Base-by-base conservation (phyloP, 768 basidiomycete species). In the Phylloporus scabripes region DNA sequence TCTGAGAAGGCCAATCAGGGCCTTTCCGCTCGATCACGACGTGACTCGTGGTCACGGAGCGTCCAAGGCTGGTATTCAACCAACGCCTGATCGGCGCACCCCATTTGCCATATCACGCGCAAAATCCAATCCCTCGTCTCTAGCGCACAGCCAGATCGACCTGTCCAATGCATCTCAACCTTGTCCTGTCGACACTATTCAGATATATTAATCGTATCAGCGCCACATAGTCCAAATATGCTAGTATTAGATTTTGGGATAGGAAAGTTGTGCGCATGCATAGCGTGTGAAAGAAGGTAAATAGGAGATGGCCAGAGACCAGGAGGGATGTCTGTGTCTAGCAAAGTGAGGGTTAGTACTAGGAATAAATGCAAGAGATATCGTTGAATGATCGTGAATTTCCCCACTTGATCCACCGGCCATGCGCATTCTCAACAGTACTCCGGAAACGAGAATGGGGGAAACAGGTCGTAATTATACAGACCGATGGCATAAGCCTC, bases 401-500 rank as follows among this genome's bases (percentile, higher is more conserved):
- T 23, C 28, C 17, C n/a, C 20, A 20, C 17, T 12, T 4, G 20
- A 44, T 14, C 18, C 23, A 33, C 33, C 36, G 21, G 18, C 21
- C 0, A 7, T 29, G 29, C 9, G 40, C 24, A n/a, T 9, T 34
- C n/a, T 59, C 49, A 59, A 23, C 38, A 46, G n/a, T 50, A 54
- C 26, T 59, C 58, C 23, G 59, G 48, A 18, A 60, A 59, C 7
- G 49, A 11, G 40, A 59, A 60, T 0, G 50, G 56, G 5, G 53
- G 49, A 38, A 63, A 57, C 8, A 65, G n/a, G 34, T 67, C 61
- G 14, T 57, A 52, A 17, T 58, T 48, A 28, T 67, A 53, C n/a
- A 65, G 50, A 21, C 64, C 66, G 10, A 63, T 61, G 8, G 61
- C 50, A 46, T 67, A 65, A 10, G 59, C 63, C 36, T 67, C 61